Conservation (phyloP, 805 yeast genomes). For the Myxozyma neotropica region DNA sequence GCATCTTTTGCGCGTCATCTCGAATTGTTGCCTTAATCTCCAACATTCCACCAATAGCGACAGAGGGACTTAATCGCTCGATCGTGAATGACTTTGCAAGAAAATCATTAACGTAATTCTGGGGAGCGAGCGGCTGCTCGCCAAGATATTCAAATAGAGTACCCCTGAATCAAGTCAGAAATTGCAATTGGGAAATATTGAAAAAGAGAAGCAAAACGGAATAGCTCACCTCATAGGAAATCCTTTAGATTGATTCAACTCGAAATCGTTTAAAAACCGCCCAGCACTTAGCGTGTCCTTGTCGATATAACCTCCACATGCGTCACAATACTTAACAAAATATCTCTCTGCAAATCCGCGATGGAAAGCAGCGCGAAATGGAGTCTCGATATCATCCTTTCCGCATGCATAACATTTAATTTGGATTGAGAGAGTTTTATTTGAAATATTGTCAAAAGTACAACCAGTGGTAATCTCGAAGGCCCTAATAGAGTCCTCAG, state of each 20-base stretch:
- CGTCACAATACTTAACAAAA: slow-evolving; percentile 11
- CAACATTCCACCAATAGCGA: background rate
- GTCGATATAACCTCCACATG: slow-evolving; percentile 8
- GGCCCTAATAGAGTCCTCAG: slow-evolving; percentile 1
- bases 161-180: slow-evolving; percentile 4
- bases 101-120: slow-evolving; percentile 8
- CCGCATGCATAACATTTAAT: slow-evolving; percentile 9
- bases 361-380: slow-evolving; percentile 11
- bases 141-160: slow-evolving; percentile 11
- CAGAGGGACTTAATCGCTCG: background rate
- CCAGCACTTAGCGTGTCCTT: slow-evolving; percentile 3
- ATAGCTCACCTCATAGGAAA: slow-evolving; percentile 9
- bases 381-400: background rate
- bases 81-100: background rate
- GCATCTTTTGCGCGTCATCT: slow-evolving; percentile 1
- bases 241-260: background rate
- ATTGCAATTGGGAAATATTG: no score
- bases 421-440: background rate
- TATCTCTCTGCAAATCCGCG: slow-evolving; percentile 14
- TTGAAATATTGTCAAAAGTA: background rate
- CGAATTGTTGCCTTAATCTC: slow-evolving; percentile 7
- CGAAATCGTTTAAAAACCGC: slow-evolving; percentile 10
- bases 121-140: background rate
- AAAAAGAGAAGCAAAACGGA: background rate
- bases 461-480: slow-evolving; percentile 4